Base-by-base conservation (phyloP, 768 basidiomycete species). In the Pseudohyphozyma bogoriensis region DNA sequence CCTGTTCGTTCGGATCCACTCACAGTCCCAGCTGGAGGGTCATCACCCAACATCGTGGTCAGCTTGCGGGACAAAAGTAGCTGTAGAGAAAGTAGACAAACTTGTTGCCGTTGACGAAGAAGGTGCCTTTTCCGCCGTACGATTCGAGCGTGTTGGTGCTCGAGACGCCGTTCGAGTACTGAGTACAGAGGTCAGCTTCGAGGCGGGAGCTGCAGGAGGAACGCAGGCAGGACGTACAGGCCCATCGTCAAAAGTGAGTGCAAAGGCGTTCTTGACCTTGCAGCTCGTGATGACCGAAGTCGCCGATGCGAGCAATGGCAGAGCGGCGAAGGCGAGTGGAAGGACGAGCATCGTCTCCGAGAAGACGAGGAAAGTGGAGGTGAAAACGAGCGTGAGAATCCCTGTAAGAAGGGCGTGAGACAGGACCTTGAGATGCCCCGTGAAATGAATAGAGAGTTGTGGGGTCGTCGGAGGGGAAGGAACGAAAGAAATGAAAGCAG, bases 231-330 rank as follows among this genome's bases (percentile, higher is more conserved):
- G 26, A 36, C 47, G 16, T 7, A 42, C 55, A 7, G 61, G 51
- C 24, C 68, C 68, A 37, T 69, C 68, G 45, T 69, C 68, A n/a
- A 67, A 68, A 10, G 68, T 69, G 2, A 68, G 29, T 28, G 64
- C 63, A n/a, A 62, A 39, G 16, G 58, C 35, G 0, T 53, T 56
- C 20, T 28, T 13, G 22, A 40, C 56, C 31, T 42, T 51, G 46
- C 64, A 62, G 5, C 35, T 52, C 18, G 60, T 59, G 32, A 59
- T 33, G 11, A 62, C 56, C n/a, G n/a, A n/a, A n/a, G n/a, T n/a
- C n/a, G n/a, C n/a, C n/a, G n/a, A n/a, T n/a, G n/a, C n/a, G n/a
- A n/a, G n/a, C n/a, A n/a, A n/a, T n/a, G n/a, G n/a, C n/a, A n/a
- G n/a, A n/a, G n/a, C n/a, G n/a, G n/a, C n/a, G n/a, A n/a, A n/a